Conservation (phyloP, 352 stramenopile genomes). For the Phytophthora pistaciae region DNA sequence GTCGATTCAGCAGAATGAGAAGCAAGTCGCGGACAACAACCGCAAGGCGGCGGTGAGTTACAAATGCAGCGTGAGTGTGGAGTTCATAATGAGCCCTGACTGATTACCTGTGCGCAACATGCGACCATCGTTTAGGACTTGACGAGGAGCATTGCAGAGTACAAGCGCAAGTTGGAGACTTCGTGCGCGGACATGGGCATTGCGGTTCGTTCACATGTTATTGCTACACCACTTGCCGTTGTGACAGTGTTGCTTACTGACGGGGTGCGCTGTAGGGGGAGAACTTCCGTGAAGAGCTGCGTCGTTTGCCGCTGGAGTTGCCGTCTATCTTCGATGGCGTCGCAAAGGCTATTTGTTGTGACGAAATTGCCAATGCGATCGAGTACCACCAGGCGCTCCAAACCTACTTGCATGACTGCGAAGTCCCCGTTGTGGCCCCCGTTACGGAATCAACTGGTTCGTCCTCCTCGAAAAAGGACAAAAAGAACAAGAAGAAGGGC, state of each 20-base stretch:
- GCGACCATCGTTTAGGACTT: constrained; percentile 50
- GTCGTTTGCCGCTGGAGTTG: constrained; percentile 62
- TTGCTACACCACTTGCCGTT: background rate
- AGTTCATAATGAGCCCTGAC: background rate
- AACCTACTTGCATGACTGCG: constrained; percentile 67
- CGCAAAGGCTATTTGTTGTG: constrained; percentile 49
- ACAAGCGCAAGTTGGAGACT: constrained; percentile 70
- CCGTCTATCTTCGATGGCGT: constrained; percentile 62
- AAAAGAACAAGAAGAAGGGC: constrained; percentile 47
- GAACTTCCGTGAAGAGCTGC: constrained; percentile 74
- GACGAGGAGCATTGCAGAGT: constrained; percentile 75
- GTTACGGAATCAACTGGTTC: constrained; percentile 7
- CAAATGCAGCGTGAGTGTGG: background rate
- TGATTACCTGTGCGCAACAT: constrained; percentile 7
- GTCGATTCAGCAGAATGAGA: constrained; percentile 83
- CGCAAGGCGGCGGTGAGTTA: constrained; percentile 70
- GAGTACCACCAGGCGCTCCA: constrained; percentile 79
- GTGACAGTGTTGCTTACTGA: background rate
- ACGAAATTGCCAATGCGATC: constrained; percentile 50
- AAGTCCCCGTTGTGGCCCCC: constrained; percentile 41
- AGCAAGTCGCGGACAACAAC: constrained; percentile 83
- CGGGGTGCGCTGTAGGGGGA: constrained; percentile 39
- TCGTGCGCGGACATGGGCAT: constrained; percentile 75
- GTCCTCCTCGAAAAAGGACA: constrained; percentile 53
- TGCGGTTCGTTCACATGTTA: constrained; percentile 31